Base-by-base conservation (phyloP, 768 basidiomycete genomes). In the Termitomyces sp. region DNA sequence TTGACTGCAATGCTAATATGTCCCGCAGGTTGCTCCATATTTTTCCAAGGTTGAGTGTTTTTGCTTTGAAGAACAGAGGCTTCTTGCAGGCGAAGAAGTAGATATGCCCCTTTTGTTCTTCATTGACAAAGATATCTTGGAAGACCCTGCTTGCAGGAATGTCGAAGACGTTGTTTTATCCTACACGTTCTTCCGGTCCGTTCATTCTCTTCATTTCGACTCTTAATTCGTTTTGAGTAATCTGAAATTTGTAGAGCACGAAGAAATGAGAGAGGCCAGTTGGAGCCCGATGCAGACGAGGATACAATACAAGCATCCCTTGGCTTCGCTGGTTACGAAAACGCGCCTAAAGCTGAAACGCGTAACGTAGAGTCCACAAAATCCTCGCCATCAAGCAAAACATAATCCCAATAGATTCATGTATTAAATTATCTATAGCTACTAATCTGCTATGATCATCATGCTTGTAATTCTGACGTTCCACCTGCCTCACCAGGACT, bases 11-110 rank as follows among this genome's bases (percentile, higher is more conserved):
- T 19, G 28, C 5, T 28, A 26, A 43, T 46, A n/a, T 34, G 8
- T 19, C 17, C 8, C 35, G 19, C 65, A 98, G 96, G 81, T 98
- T 61, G 97, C 97, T 9, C 94, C 96, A 0, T 98, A 98, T 70
- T 99, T 99, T 66, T 93, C 95, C 49, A 99, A 99, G 74, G 93
- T 99, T 12, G 97, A 99, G 70, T 99, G 97, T 62, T 99, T 99
- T 76, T 99, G 97, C 71, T 99, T 99, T 62, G 97, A 99, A 69
- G 97, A 99, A 68, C 97, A 99, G 71, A 90, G 87, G 63, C 82
- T 99, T 10, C 76, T 97, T 24, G 94, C 95, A 0, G 87, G 88
- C 28, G 97, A 99, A 73, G 94, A 98, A 71, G 90, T 99, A 34
- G 97, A 99, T 70, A 92, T 99, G 82, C 97, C 97, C 2, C 79